Evolutionary conservation across 495 filamentous ascomycete species (phyloP), one percentile per base, ranked within the genome.

Genomic region (Corynascus novoguineensis): DNA sequence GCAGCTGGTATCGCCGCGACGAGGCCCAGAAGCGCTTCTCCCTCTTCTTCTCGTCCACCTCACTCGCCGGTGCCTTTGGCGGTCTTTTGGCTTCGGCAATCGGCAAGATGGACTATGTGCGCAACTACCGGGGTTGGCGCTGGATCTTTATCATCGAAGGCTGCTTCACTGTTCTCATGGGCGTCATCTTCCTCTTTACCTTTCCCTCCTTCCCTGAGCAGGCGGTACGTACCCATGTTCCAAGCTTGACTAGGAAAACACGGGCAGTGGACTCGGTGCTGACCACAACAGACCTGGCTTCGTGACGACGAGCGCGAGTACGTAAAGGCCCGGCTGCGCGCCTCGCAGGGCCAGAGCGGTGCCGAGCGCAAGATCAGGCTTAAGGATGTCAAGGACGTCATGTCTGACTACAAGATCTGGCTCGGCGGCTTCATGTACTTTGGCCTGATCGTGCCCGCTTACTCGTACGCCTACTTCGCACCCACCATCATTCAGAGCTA

Each of bases 361-460:
- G 79, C 78, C 31, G 84, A 91, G 47, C 77, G 83, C 29, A 73
- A 75, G 46, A 82, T 89, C 58, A 86, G 78, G 3, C 61, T 75
- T 57, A 72, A 72, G 17, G 90, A 95, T 57, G 78, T 95, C 17
- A 42, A 82, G 17, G 72, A 66, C 22, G 86, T 92, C 25, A 85
- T 97, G 77, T 90, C 84, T 68, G 83, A 93, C 62, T 84, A 78
- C 79, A 75, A 82, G 70, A 73, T 83, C 41, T 85, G 78, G 63
- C 65, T 95, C 32, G 92, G 87, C 53, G 90, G 85, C 2, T 80
- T 96, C 64, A 92, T 95, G 89, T 95, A 95, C 71, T 89, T 91
- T 40, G 88, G 87, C 6, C 74, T 96, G 29, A 86, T 96, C 58
- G 90, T 96, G 2, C 88, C 93, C 0, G 90, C 88, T 31, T 96